Evolutionary conservation across 257 asterid genomes (phyloP), one percentile per base, ranked within the genome.

Genomic region (Cinchona pubescens): DNA sequence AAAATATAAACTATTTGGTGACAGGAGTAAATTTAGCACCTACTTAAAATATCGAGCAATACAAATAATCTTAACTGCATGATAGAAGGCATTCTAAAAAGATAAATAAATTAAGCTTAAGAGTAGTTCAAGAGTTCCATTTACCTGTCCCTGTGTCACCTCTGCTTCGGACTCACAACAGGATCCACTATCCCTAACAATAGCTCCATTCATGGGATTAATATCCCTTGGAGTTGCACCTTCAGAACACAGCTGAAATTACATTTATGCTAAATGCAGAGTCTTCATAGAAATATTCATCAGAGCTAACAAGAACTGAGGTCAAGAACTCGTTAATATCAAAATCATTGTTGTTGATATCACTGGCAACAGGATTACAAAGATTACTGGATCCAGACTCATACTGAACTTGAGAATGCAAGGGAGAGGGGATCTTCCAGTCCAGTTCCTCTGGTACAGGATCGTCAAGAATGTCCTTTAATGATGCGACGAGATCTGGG

Each of bases 91-190:
- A 51, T 19, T 27, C 61, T 29, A 30, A 73, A 11, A 45, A 21
- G 29, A 27, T 3, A 59, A 29, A 59, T 27, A 38, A 49, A 12
- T 53, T 3, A 35, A 49, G 67, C 18, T 34, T 65, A 13, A 23
- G 34, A 70, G 72, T 25, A n/a, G 78, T 62, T 62, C 6, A 16
- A 71, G 78, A 43, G 75, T 76, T 69, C 34, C 32, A 77, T 63
- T 81, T 83, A 90, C 98, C 93, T 76, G 88, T 60, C 45, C 71
- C 67, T 85, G 87, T 43, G 83, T 81, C 71, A 85, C 90, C 82
- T 86, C 93, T 7, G 83, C 86, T 73, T 88, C 98, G 8, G 96
- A 91, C 79, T 87, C 96, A 67, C 89, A 75, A 73, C 85, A 76
- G 27, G 78, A 73, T 66, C 78, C 82, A 79, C 73, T 30, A 58